A percentile compares a stretch with the other conserved stretches of the same genome.
Evolutionary conservation across 1,284 basidiomycete genomes (phyloP).

Genomic region (Microbotryum lychnidis-dioicae): DNA sequence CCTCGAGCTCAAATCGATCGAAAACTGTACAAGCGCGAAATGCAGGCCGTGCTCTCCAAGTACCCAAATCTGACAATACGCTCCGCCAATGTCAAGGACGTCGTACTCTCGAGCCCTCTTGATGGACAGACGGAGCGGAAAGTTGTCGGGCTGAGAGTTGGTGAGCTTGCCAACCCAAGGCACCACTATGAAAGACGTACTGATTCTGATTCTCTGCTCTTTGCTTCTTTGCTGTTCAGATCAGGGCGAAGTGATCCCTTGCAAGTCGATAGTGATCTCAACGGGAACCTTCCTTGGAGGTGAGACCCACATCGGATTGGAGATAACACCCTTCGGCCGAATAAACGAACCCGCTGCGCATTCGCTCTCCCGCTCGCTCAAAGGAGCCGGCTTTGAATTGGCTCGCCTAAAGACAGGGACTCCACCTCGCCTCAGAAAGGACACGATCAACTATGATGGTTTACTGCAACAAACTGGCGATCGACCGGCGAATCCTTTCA

Average conservation of each 20-base stretch:
- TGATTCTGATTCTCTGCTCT: not conserved
- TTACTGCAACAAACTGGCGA: slow-evolving; percentile 43
- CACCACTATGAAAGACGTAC: not conserved
- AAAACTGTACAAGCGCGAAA: slow-evolving; percentile 67
- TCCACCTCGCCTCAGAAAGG: slow-evolving; percentile 64
- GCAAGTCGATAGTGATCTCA: slow-evolving; percentile 73
- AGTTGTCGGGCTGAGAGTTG: slow-evolving; percentile 60
- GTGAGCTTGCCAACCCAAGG: slow-evolving; percentile 42
- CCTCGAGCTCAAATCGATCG: slow-evolving; percentile 81
- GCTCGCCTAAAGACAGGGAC: slow-evolving; percentile 82
- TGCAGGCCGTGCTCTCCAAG: slow-evolving; percentile 59
- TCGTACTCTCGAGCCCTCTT: slow-evolving; percentile 51
- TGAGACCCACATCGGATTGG: slow-evolving; percentile 77
- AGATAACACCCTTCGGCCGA: slow-evolving; percentile 71
- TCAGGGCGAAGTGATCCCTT: slow-evolving; percentile 63
- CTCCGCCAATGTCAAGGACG: slow-evolving; percentile 68
- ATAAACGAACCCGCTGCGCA: slow-evolving; percentile 46
- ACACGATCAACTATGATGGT: slow-evolving; percentile 59
- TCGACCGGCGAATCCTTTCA: slow-evolving; percentile 31
- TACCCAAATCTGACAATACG: slow-evolving; percentile 62
- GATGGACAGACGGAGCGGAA: slow-evolving; percentile 40
- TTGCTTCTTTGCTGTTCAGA: slow-evolving; percentile 45
- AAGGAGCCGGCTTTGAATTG: slow-evolving; percentile 65
- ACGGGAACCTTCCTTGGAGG: slow-evolving; percentile 85
- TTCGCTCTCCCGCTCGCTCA: slow-evolving; percentile 66